Conservation (phyloP, 208 protist species). For the Porcisia hertigi region DNA sequence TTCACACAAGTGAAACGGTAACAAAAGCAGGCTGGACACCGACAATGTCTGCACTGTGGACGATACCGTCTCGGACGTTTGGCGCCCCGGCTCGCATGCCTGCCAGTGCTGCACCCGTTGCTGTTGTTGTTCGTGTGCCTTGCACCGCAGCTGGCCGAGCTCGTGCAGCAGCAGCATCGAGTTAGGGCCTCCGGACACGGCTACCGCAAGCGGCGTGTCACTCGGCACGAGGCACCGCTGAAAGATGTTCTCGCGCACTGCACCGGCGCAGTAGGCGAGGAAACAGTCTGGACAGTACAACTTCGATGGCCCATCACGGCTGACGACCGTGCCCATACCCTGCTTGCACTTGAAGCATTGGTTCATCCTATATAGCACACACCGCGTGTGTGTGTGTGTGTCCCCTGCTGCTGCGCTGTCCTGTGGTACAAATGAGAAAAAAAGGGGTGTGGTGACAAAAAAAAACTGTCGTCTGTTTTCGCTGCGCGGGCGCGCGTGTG, state of each 20-base stretch:
- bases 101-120: not conserved
- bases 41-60: slow-evolving; percentile 1
- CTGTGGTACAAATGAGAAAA: too few species aligned
- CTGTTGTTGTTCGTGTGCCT: not conserved
- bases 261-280: slow-evolving; percentile 52
- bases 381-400: not conserved
- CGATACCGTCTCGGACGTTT: not conserved
- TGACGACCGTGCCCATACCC: slow-evolving; percentile 41
- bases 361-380: slow-evolving; percentile 6
- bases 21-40: slow-evolving; percentile 32
- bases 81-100: not conserved
- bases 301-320: slow-evolving; percentile 65
- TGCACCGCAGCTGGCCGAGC: slow-evolving; percentile 49
- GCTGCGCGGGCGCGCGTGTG: too few species aligned
- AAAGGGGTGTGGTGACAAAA: too few species aligned
- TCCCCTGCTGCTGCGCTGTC: too few species aligned
- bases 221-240: slow-evolving; percentile 57
- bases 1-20: slow-evolving; percentile 77
- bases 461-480: too few species aligned
- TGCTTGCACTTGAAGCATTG: slow-evolving; percentile 81
- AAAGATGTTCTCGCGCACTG: slow-evolving; percentile 57
- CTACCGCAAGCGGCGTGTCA: slow-evolving; percentile 67
- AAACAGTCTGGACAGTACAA: slow-evolving; percentile 82
- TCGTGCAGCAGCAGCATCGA: slow-evolving; percentile 77
- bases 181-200: slow-evolving; percentile 66